Percentiles rank a stretch among this genome's conserved stretches.
These are phyloP conservation scores for Vanrija humicola DNA, from an alignment of 1,284 basidiomycete genomes.

Conservation along the genomic window DNA sequence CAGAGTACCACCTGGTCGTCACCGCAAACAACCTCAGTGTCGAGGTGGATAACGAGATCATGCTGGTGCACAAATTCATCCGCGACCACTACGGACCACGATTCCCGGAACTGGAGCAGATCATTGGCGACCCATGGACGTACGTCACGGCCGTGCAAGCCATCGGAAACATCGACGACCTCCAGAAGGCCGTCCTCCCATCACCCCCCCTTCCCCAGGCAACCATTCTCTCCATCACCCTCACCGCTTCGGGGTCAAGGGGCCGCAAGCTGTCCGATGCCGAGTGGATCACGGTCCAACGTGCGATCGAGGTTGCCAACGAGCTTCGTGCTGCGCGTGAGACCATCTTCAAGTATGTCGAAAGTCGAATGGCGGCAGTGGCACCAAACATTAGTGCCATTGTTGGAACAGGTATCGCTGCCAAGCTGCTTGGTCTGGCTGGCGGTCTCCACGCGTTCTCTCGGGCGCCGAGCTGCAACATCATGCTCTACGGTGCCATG, in stretches of 20 bases:
- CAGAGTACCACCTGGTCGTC: constrained; percentile 95
- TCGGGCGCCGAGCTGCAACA: constrained; percentile 94
- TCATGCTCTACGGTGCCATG: constrained; percentile 91
- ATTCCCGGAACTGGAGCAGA: constrained; percentile 94
- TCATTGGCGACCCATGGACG: constrained; percentile 86
- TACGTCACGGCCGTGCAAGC: constrained; percentile 88
- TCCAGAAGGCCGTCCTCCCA: constrained; percentile 74
- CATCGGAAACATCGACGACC: constrained; percentile 79
- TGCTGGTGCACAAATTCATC: constrained; percentile 98
- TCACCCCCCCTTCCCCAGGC: constrained; percentile 76
- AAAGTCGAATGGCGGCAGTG: constrained; percentile 95
- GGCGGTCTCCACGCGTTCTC: constrained; percentile 86
- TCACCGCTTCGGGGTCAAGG: constrained; percentile 87
- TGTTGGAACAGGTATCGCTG: constrained; percentile 95
- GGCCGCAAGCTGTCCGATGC: constrained; percentile 67
- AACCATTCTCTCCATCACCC: constrained; percentile 90
- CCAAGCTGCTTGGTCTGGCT: constrained; percentile 94
- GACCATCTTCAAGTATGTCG: constrained; percentile 98
- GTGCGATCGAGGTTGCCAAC: constrained; percentile 82
- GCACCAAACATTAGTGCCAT: constrained; percentile 97
- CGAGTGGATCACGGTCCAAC: constrained; percentile 76
- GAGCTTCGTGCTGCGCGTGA: constrained; percentile 81
- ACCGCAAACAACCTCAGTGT: constrained; percentile 97
- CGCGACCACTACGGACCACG: constrained; percentile 94
- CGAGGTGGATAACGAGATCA: constrained; percentile 96